These are phyloP conservation scores for Royoungia palumana DNA, from an alignment of 768 basidiomycete species.

Conservation along the genomic window DNA sequence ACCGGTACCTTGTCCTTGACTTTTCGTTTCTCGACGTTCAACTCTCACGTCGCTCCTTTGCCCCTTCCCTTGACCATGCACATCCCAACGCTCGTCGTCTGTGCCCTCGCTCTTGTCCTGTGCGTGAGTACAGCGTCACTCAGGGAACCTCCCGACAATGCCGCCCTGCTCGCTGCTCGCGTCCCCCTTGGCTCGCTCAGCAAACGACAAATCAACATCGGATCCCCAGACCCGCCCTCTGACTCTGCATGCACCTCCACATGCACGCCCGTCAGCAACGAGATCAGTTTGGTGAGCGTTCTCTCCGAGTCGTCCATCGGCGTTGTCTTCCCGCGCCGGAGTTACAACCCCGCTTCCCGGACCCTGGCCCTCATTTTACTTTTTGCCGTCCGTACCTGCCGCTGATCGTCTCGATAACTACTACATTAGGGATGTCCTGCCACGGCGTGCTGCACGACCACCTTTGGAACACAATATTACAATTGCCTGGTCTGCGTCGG, in stretches of 20 bases:
- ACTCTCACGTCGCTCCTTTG: conserved; percentile 2
- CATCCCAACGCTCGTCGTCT: neutral
- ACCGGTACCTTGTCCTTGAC: too few relatives aligned
- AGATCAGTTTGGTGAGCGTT: conserved; percentile 22
- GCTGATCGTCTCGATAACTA: neutral
- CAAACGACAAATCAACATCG: conserved; percentile 19
- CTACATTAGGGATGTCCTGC: conserved; percentile 26
- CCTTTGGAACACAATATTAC: conserved; percentile 40
- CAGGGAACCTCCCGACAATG: neutral
- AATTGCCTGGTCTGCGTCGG: conserved; percentile 43
- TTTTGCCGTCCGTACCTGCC: neutral
- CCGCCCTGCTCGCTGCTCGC: too few relatives aligned
- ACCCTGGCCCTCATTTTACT: neutral
- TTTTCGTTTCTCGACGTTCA: too few relatives aligned
- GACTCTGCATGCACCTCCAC: conserved; percentile 20
- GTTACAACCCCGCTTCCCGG: neutral
- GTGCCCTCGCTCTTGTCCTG: conserved; percentile 2
- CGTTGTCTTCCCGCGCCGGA: conserved; percentile 1
- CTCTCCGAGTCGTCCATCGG: neutral
- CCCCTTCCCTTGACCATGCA: conserved; percentile 13
- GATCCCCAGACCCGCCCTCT: conserved; percentile 15
- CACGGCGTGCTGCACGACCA: conserved; percentile 37
- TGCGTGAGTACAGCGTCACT: conserved; percentile 1
- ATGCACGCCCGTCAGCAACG: conserved; percentile 24
- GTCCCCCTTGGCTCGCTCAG: neutral